phyloP scores from a whole-genome alignment of 495 filamentous ascomycete species.

The Podospora appendiculata region DNA sequence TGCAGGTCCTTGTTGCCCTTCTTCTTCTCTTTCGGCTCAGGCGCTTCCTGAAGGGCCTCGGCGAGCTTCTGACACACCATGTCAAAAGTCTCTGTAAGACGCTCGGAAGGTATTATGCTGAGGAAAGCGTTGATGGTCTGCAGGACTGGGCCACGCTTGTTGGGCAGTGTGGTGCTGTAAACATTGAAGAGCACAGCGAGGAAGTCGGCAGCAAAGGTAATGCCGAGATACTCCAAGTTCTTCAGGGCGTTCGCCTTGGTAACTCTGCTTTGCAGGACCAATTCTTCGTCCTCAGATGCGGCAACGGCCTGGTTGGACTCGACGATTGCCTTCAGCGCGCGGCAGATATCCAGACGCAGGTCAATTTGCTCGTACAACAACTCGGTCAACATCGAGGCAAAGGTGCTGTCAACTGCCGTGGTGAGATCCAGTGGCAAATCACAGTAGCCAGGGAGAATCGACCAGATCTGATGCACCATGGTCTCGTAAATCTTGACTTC shows the following conservation, averaged over 20 bases:
- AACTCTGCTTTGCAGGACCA: slow-evolving; percentile 63
- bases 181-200: slow-evolving; percentile 96
- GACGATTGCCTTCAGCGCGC: slow-evolving; percentile 73
- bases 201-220: slow-evolving; percentile 69
- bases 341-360: slow-evolving; percentile 77
- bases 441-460: slow-evolving; percentile 89
- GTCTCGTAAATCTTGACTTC: slow-evolving; percentile 98
- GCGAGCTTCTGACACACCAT: slow-evolving; percentile 81
- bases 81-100: slow-evolving; percentile 79
- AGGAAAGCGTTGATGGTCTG: slow-evolving; percentile 91
- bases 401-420: slow-evolving; percentile 74
- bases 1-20: slow-evolving; percentile 49
- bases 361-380: slow-evolving; percentile 88
- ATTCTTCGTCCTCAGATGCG: slow-evolving; percentile 51
- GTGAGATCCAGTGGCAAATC: slow-evolving; percentile 76
- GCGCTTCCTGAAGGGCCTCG: slow-evolving; percentile 56
- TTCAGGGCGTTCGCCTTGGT: slow-evolving; percentile 64
- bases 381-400: slow-evolving; percentile 86
- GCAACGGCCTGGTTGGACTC: slow-evolving; percentile 82
- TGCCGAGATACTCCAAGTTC: slow-evolving; percentile 70
- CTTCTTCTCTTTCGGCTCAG: slow-evolving; percentile 50
- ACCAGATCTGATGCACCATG: slow-evolving; percentile 91
- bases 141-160: slow-evolving; percentile 81
- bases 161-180: slow-evolving; percentile 89
- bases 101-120: slow-evolving; percentile 67